Evolutionary conservation across 306 rosid genomes (phyloP).

Genomic region (Quercus agrifolia): DNA sequence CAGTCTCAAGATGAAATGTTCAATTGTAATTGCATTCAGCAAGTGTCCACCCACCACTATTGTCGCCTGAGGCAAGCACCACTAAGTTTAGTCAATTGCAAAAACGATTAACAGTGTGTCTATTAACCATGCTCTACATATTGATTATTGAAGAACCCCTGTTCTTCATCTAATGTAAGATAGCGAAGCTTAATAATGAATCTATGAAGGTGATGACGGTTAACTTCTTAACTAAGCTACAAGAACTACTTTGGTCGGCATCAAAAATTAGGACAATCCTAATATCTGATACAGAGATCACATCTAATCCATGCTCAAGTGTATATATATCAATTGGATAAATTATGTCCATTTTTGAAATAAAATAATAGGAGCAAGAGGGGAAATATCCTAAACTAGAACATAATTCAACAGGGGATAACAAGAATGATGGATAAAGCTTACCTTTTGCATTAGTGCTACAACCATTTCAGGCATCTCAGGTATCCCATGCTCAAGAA

Average conservation of each 20-base stretch:
- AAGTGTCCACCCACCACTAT: slow-evolving; percentile 76
- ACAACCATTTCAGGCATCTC: slow-evolving; percentile 92
- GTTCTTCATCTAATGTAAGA: neutral
- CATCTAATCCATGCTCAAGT: neutral
- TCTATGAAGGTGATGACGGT: neutral
- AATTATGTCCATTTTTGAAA: neutral
- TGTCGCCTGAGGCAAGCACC: slow-evolving; percentile 63
- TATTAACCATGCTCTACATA: neutral
- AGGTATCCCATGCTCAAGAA: slow-evolving; percentile 82
- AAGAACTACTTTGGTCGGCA: neutral
- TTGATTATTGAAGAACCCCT: neutral
- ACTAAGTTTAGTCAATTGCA: slow-evolving; percentile 4
- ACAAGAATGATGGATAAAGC: slow-evolving; percentile 4
- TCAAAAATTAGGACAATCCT: neutral
- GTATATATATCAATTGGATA: neutral
- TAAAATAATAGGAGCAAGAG: neutral
- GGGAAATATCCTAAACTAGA: neutral
- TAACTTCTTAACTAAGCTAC: neutral
- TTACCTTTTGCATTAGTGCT: slow-evolving; percentile 90
- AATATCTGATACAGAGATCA: neutral
- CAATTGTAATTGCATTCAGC: slow-evolving; percentile 87
- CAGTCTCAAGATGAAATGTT: slow-evolving; percentile 90
- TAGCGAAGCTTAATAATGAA: neutral
- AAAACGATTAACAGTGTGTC: neutral
- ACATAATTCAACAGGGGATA: neutral